Percentiles rank a stretch among this genome's conserved stretches.
These are phyloP conservation scores for Penicillium vulpinum DNA, from an alignment of 2,329 filamentous ascomycete genomes.

Conservation along the genomic window DNA sequence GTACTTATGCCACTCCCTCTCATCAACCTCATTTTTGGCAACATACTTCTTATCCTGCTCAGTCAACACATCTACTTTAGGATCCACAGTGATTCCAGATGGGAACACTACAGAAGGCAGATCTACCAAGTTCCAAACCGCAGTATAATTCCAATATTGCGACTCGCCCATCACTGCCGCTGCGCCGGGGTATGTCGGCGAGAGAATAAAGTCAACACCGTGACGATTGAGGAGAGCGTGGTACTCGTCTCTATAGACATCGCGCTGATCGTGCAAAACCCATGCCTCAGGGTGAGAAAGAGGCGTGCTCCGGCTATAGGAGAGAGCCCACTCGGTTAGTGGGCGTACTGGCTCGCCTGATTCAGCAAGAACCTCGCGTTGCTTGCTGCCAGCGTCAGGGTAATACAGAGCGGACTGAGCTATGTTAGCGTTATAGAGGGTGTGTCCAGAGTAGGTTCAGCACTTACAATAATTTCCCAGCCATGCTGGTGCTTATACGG, in stretches of 20 bases:
- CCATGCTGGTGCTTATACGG: slow-evolving; percentile 36
- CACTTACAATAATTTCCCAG: slow-evolving; percentile 37
- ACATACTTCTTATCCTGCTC: slow-evolving; percentile 22
- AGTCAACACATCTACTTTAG: slow-evolving; percentile 21
- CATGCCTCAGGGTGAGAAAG: slow-evolving; percentile 32
- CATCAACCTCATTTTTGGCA: slow-evolving; percentile 29
- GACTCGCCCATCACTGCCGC: slow-evolving; percentile 35
- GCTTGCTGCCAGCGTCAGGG: slow-evolving; percentile 44
- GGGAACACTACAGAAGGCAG: slow-evolving; percentile 33
- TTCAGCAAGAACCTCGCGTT: slow-evolving; percentile 35
- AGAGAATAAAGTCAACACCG: slow-evolving; percentile 36
- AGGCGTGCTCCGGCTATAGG: slow-evolving; percentile 22
- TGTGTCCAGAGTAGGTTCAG: neutral
- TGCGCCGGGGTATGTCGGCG: slow-evolving; percentile 29
- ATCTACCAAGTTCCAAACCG: slow-evolving; percentile 37
- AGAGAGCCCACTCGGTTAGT: slow-evolving; percentile 45
- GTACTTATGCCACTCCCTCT: slow-evolving; percentile 37
- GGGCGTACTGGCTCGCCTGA: slow-evolving; percentile 48
- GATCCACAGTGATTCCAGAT: slow-evolving; percentile 31
- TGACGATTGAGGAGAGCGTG: slow-evolving; percentile 31
- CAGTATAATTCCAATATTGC: slow-evolving; percentile 40
- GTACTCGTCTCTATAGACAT: slow-evolving; percentile 34
- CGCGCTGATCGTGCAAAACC: slow-evolving; percentile 29
- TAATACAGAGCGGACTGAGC: slow-evolving; percentile 48
- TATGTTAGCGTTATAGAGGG: slow-evolving; percentile 27